A percentile compares a stretch with the other conserved stretches of the same genome.
These are phyloP conservation scores for Furcasterigmium sp. DNA, from an alignment of 2,329 filamentous ascomycete species.

Conservation along the genomic window DNA sequence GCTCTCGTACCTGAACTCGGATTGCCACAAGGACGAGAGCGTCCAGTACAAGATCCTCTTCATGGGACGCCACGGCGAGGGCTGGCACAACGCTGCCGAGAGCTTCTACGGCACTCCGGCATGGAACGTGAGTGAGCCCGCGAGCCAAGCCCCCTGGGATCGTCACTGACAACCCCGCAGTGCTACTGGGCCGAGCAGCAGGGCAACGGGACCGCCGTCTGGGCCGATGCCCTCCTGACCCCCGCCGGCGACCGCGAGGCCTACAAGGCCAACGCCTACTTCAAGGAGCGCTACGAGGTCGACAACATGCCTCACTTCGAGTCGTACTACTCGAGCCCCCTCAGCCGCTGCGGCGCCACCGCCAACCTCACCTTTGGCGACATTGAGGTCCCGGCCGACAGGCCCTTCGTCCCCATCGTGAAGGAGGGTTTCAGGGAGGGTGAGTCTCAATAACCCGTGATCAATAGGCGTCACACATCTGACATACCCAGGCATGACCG, in stretches of 20 bases:
- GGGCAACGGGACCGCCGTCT: constrained; percentile 57
- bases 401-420: constrained; percentile 51
- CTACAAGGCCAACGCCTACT: constrained; percentile 52
- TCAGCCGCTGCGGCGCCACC: constrained; percentile 59
- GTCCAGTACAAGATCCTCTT: constrained; percentile 62
- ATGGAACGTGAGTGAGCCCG: constrained; percentile 55
- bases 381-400: constrained; percentile 43
- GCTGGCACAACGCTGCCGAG: constrained; percentile 59
- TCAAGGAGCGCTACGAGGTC: constrained; percentile 43
- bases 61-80: constrained; percentile 66
- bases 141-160: too few relatives aligned
- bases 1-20: constrained; percentile 47
- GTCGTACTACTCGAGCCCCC: constrained; percentile 59
- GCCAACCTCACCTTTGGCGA: constrained; percentile 55
- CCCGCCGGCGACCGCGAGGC: constrained; percentile 52
- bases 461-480: not conserved
- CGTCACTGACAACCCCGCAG: constrained; percentile 21
- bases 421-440: constrained; percentile 62
- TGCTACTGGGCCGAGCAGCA: constrained; percentile 62
- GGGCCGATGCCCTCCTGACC: constrained; percentile 61
- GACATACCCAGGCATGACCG: constrained; percentile 43
- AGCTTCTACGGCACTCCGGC: constrained; percentile 61
- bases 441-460: not conserved
- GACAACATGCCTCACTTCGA: constrained; percentile 56
- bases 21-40: constrained; percentile 28